Conservation (phyloP, 768 basidiomycete genomes). For the Cytidiella melzeri region DNA sequence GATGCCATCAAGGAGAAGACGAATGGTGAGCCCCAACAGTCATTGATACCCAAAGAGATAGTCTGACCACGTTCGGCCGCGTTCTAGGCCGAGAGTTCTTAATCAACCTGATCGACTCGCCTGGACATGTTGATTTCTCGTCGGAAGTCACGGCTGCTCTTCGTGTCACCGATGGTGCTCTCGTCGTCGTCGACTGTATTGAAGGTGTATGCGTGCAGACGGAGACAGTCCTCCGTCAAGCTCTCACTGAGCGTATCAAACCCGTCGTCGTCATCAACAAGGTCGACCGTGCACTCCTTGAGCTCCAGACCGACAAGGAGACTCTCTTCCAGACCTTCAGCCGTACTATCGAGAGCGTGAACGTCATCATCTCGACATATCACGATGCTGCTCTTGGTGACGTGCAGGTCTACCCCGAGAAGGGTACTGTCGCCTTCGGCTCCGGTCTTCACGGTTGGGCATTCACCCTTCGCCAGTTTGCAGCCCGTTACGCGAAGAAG, state of each 20-base stretch:
- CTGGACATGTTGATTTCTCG: slow-evolving; percentile 99
- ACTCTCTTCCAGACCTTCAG: slow-evolving; percentile 96
- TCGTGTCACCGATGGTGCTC: slow-evolving; percentile 98
- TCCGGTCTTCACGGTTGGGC: slow-evolving; percentile 99
- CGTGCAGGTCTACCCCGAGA: slow-evolving; percentile 97
- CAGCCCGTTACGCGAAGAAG: slow-evolving; percentile 90
- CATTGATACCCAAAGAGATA: slow-evolving; percentile 10
- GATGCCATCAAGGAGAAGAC: slow-evolving; percentile 90
- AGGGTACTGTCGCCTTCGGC: slow-evolving; percentile 97
- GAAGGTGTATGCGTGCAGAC: slow-evolving; percentile 99
- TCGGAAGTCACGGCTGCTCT: slow-evolving; percentile 99
- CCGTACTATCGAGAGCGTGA: slow-evolving; percentile 95
- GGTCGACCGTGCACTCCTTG: slow-evolving; percentile 98
- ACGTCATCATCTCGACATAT: slow-evolving; percentile 98
- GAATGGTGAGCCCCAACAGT: slow-evolving; percentile 46
- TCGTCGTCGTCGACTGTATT: slow-evolving; percentile 99
- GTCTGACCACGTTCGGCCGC: not conserved
- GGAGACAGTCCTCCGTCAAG: slow-evolving; percentile 97
- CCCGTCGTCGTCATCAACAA: slow-evolving; percentile 99
- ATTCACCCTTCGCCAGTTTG: slow-evolving; percentile 98
- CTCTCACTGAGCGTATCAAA: slow-evolving; percentile 99
- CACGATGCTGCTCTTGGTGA: slow-evolving; percentile 92
- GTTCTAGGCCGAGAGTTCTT: slow-evolving; percentile 83
- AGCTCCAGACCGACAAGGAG: slow-evolving; percentile 96
- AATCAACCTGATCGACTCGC: slow-evolving; percentile 99